Evolutionary conservation across 192 early-diverging fungal species (phyloP), one percentile per base, ranked within the genome.

Genomic region (Linnemannia schmuckeri): DNA sequence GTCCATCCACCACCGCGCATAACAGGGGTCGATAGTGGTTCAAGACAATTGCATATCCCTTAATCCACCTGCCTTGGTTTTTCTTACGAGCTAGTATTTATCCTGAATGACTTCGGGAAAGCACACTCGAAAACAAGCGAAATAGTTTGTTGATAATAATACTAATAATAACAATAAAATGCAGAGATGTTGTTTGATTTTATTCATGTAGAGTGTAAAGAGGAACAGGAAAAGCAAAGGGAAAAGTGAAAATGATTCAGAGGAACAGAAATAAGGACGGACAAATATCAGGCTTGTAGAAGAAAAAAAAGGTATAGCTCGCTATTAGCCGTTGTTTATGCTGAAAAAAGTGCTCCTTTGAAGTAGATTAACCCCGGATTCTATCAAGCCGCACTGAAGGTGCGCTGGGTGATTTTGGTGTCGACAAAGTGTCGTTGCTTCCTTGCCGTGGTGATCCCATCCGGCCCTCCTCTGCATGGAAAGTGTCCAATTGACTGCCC

Each of bases 401-500:
- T 46, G 69, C 24, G 42, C 35, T 86, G 41, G n/a, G 33, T 17
- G 79, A 44, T 30, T 72, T 78, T 68, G 83, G 77, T 33, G 82
- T 84, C 38, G 77, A 70, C 22, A 80, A 35, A 1, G 73, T 66
- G 33, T 86, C 84, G 52, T 86, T 80, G 63, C 84, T 86, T 49
- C 84, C 84, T 42, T 81, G 84, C 4, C 75, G 69, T 20, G 84
- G 84, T n/a, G 84, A 86, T 68, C 84, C 84, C 44, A 81, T 17
- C n/a, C 79, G 75, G 30, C 85, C 72, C n/a, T 87, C 85, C 72
- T 87, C 85, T 57, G 85, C 85, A 40, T 81, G 85, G 76, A 87
- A 87, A 18, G 85, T 78, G 68, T 87, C 85, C 72, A 87, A 69
- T 33, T 87, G 85, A 71, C 79, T 87, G 27, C 85, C 85, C 46